Evolutionary conservation across 2,329 filamentous ascomycete genomes (phyloP).

Genomic region (Ophiostoma tasmaniense): DNA sequence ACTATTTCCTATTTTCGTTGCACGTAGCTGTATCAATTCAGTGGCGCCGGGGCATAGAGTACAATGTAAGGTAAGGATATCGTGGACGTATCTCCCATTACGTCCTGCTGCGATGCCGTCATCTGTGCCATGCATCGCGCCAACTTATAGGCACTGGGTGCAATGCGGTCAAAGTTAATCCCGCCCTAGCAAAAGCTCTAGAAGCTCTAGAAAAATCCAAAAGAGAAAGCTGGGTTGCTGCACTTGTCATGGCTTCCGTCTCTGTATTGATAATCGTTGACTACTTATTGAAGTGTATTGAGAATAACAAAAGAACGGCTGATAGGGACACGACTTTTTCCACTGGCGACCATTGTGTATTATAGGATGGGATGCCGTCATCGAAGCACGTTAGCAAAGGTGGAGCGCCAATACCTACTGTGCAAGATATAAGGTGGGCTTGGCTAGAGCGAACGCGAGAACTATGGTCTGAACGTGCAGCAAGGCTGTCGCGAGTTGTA

Average conservation of each 20-base stretch:
- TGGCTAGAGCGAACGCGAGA: neutral
- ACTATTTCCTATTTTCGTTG: neutral
- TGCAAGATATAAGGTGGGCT: neutral
- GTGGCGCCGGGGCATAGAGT: neutral
- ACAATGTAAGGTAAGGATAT: neutral
- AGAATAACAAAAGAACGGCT: neutral
- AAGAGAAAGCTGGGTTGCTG: neutral
- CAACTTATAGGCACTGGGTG: neutral
- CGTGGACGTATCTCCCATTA: neutral
- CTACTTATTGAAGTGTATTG: neutral
- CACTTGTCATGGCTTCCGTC: neutral
- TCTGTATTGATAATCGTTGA: neutral
- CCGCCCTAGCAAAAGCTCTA: neutral
- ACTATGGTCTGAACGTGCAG: neutral
- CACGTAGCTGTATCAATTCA: neutral
- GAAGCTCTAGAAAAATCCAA: neutral
- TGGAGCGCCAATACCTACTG: neutral
- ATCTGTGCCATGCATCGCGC: slow-evolving; percentile 3
- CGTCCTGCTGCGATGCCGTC: neutral
- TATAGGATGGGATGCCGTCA: neutral
- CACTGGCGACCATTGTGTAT: neutral
- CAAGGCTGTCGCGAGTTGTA: neutral
- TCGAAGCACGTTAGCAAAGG: neutral
- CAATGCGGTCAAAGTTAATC: neutral
- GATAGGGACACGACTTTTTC: neutral